Evolutionary conservation across 164 flowering plant species (phyloP).

Genomic region (Vitis cinerea): DNA sequence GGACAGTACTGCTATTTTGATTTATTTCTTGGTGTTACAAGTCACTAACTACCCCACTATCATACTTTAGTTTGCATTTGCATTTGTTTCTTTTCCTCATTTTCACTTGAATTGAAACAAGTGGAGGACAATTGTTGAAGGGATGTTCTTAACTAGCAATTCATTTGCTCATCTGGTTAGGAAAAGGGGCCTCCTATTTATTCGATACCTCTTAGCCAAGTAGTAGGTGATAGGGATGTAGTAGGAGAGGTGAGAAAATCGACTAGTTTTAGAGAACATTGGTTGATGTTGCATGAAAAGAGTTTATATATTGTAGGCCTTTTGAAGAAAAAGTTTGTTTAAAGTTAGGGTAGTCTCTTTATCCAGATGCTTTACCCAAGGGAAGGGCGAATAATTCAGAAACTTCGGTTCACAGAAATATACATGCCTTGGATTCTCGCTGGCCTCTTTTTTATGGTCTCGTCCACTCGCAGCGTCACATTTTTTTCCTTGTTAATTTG

Average conservation of each 20-base stretch:
- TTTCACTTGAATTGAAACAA: neutral
- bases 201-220: constrained; percentile 8
- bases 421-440: neutral
- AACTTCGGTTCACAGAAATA: constrained; percentile 5
- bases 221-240: neutral
- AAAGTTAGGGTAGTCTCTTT: constrained; percentile 18
- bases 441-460: neutral
- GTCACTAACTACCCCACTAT: too few relatives aligned
- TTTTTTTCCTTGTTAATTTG: neutral
- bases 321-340: constrained; percentile 12
- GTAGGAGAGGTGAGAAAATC: constrained; percentile 14
- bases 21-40: too few relatives aligned
- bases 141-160: neutral
- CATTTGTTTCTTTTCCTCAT: neutral
- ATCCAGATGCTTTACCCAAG: constrained; percentile 14
- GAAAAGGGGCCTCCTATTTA: neutral
- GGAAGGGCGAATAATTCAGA: constrained; percentile 7
- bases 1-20: too few relatives aligned
- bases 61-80: too few relatives aligned
- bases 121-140: constrained; percentile 16
- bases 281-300: constrained; percentile 9
- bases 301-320: constrained; percentile 2
- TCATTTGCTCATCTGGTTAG: neutral
- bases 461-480: neutral
- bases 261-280: neutral